Evolutionary conservation across 2,329 filamentous ascomycete species (phyloP), one percentile per base, ranked within the genome.

Genomic region (Ophiosphaerella korrae): DNA sequence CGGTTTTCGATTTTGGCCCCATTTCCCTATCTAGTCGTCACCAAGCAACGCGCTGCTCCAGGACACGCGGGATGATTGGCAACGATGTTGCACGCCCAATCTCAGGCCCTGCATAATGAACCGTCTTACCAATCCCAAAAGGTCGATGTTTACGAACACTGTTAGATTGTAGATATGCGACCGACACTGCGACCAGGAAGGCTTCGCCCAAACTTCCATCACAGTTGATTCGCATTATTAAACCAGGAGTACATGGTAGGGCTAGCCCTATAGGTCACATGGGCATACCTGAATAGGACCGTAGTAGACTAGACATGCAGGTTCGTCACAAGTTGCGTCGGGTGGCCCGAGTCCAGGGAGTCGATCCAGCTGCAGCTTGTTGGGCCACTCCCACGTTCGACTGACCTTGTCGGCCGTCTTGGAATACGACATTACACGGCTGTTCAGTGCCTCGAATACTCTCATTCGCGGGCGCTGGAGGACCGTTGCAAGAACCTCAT

Each of bases 1-100:
- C 57, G 55, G 62, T 57, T 62, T 48, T 29, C 26, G 11, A 29
- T 29, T 29, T 55, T 55, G 51, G 55, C 55, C 54, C 57, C 61
- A 61, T 59, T 55, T 48, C 38, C 55, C 60, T 57, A 48, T 57
- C 50, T 53, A 44, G 49, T 53, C 50, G 45, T 53, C 39, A 45
- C 47, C 44, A 46, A 40, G 36, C 39, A 45, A 48, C 37, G 21
- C 34, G 29, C 44, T 31, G 24, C 32, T 55, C 37, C 29, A n/a
- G 26, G 36, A 18, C 24, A 32, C 32, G 38, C 13, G 37, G 36
- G 9, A 13, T 49, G 45, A 55, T 56, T 58, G 57, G 52, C 21
- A 26, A 50, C 29, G 16, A n/a, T 38, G 34, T 18, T 39, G 23
- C 18, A 34, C 16, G 21, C 29, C 44, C 39, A 53, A 53, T 53